Conservation (phyloP, 179 eudicot species). For the Carnegiea gigantea region DNA sequence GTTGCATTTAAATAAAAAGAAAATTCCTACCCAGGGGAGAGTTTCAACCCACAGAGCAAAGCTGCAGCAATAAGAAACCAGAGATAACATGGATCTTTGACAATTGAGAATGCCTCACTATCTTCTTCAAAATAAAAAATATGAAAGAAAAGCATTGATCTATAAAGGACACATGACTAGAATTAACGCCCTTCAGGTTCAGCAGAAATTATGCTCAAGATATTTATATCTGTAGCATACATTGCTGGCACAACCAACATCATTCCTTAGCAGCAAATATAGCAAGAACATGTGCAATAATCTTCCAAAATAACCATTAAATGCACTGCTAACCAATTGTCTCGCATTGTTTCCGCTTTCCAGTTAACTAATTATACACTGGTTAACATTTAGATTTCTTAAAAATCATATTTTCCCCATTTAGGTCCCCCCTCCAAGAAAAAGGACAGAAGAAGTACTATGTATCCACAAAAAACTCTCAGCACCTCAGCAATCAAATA, state of each 20-base stretch:
- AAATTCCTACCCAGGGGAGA: not conserved
- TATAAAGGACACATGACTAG: not conserved
- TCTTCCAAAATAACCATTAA: not conserved
- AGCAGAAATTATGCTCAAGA: not conserved
- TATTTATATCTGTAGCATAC: not conserved
- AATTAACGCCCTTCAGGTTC: not conserved
- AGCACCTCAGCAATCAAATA: not conserved
- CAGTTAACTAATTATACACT: too few species aligned
- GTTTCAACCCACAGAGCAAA: constrained; percentile 6
- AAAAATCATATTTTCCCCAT: too few species aligned
- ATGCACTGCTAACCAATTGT: not conserved
- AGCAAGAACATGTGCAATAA: not conserved
- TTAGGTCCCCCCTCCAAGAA: too few species aligned
- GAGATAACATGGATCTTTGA: not conserved
- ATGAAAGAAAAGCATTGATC: not conserved
- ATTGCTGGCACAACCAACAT: not conserved
- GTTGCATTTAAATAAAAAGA: not conserved
- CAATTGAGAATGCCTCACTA: not conserved
- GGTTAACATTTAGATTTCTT: too few species aligned
- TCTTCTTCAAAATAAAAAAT: not conserved
- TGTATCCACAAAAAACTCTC: not conserved
- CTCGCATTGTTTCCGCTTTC: too few species aligned
- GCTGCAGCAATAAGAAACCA: not conserved
- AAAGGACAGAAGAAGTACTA: not conserved
- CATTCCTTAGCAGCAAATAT: not conserved